Base-by-base conservation (phyloP, 2,329 filamentous ascomycete species). In the Onygenales sp. region DNA sequence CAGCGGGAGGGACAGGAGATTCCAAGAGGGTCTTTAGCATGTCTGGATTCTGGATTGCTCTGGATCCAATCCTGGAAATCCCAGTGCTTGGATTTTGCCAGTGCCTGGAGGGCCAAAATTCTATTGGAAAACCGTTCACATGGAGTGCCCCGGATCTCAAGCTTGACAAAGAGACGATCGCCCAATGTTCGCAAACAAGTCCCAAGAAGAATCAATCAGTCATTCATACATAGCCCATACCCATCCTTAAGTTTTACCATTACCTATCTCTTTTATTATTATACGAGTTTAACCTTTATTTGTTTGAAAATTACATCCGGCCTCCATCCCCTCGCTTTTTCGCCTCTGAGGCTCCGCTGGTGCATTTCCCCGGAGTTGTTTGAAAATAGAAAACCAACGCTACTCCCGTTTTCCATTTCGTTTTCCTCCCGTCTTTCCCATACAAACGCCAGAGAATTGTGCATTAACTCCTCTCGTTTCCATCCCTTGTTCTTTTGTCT, bases 121-220 rank as follows among this genome's bases (percentile, higher is more conserved):
- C 6, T 52, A 52, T 52, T 52, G 50, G 42, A 46, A 52, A 45
- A 46, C 14, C 14, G 6, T 45, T 27, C 31, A 36, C 14, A 45
- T 44, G 31, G 17, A 37, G 17, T 34, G 32, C 32, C 34, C 17
- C 33, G 14, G 42, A 52, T 52, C 50, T 17, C 31, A 52, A 46
- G 42, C 42, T 52, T 52, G 50, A 52, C 50, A 52, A 52, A 52
- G 50, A 46, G 33, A 46, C 33, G 50, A 52, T 52, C 50, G 50
- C 34, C 50, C 42, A 44, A 39, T 34, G 36, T 51, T 52, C 42
- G 42, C 42, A 39, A 32, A 44, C 42, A 13, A 33, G 33, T 52
- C 42, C 50, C 42, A 45, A 45, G 34, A 44, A 44, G 17, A 45
- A 44, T 14, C 40, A 33, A 11, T 40, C 42, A 36, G n/a, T 11